A percentile compares a stretch with the other conserved stretches of the same genome.
Evolutionary conservation across 306 rosid genomes (phyloP).

Genomic region (Cercis canadensis): DNA sequence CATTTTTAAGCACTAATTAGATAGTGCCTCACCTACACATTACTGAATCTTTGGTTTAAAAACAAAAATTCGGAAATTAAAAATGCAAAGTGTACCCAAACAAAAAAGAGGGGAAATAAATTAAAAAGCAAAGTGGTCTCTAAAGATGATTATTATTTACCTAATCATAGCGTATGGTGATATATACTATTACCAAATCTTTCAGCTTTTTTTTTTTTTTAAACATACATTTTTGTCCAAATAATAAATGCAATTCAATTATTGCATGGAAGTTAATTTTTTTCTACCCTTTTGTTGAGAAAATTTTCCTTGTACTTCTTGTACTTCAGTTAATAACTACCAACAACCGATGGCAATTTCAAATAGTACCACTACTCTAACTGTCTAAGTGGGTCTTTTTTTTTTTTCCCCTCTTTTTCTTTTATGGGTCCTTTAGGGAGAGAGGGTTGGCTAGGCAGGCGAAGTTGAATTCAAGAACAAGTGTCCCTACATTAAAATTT

Average conservation of each 20-base stretch:
- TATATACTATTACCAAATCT: no score
- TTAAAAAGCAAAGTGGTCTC: neutral
- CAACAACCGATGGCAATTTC: neutral
- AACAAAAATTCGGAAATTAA: neutral
- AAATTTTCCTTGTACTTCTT: constrained; percentile 26
- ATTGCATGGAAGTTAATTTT: neutral
- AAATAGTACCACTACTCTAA: no score
- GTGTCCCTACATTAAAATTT: constrained; percentile 2
- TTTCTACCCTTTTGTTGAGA: constrained; percentile 18
- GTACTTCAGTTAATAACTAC: constrained; percentile 37
- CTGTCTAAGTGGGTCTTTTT: neutral
- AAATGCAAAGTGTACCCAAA: neutral
- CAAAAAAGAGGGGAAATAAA: neutral
- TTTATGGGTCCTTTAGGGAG: neutral
- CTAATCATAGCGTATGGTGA: constrained; percentile 7
- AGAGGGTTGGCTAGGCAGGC: neutral
- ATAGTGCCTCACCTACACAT: neutral
- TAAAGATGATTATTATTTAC: constrained; percentile 1
- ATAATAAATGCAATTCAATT: no score
- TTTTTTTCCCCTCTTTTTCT: neutral
- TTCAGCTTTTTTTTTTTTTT: no score
- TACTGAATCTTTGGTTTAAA: no score
- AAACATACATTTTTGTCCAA: no score
- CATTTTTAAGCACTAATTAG: constrained; percentile 11
- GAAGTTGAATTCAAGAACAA: constrained; percentile 19